Conservation (phyloP, 495 filamentous ascomycete species). For the Tetracladium setigerum region DNA sequence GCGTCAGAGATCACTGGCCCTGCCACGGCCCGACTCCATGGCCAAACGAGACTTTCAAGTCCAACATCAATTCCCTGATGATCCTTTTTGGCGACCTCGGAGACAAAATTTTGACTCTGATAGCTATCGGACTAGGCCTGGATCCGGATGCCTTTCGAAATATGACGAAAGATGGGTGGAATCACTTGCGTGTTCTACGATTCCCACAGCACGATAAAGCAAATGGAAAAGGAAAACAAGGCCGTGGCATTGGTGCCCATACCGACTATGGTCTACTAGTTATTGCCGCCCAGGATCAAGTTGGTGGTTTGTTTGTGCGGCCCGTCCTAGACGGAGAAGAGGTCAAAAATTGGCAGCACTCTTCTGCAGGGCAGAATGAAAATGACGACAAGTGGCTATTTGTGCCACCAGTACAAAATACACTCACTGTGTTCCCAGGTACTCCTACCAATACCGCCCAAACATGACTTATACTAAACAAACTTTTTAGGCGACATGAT, state of each 20-base stretch:
- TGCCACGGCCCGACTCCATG: constrained; percentile 39
- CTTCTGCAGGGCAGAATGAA: constrained; percentile 33
- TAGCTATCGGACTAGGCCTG: constrained; percentile 29
- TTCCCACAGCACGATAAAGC: constrained; percentile 32
- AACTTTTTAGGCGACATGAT: constrained; percentile 34
- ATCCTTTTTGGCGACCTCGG: constrained; percentile 24
- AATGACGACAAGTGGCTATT: constrained; percentile 35
- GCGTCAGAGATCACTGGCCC: constrained; percentile 33
- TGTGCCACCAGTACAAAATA: constrained; percentile 29
- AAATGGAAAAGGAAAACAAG: constrained; percentile 36
- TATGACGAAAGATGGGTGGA: constrained; percentile 37
- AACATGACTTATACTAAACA: background rate
- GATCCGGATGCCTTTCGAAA: constrained; percentile 21
- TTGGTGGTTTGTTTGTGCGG: constrained; percentile 37
- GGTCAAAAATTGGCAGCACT: constrained; percentile 36
- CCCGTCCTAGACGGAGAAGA: constrained; percentile 27
- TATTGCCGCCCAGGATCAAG: constrained; percentile 35
- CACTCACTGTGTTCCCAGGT: constrained; percentile 38
- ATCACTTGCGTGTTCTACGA: constrained; percentile 35
- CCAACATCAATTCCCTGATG: constrained; percentile 7
- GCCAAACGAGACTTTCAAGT: constrained; percentile 23
- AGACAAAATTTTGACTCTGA: constrained; percentile 31
- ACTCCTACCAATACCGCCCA: constrained; percentile 1
- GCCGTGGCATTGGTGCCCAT: constrained; percentile 38
- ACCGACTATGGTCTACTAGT: constrained; percentile 40